These are phyloP conservation scores for Mariannaea sp. DNA, from an alignment of 2,329 filamentous ascomycete genomes.

Conservation along the genomic window DNA sequence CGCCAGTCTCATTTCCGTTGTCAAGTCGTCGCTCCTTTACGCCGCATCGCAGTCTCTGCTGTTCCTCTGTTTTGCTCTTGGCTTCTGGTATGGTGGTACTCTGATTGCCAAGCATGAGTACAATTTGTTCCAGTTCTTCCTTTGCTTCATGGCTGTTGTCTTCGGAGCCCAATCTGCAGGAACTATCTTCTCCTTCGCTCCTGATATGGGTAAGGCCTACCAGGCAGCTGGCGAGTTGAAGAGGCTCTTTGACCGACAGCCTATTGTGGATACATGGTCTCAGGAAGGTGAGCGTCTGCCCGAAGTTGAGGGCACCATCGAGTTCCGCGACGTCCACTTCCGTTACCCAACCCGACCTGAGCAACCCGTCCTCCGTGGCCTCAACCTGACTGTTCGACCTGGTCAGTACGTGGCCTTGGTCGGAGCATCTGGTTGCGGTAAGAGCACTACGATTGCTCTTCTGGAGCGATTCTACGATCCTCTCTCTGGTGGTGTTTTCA, in stretches of 20 bases:
- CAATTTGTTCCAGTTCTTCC: constrained; percentile 84
- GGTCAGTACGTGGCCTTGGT: constrained; percentile 89
- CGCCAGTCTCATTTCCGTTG: constrained; percentile 71
- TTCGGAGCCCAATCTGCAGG: constrained; percentile 93
- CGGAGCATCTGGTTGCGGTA: constrained; percentile 92
- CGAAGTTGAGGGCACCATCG: constrained; percentile 74
- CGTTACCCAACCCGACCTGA: constrained; percentile 90
- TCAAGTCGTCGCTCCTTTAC: constrained; percentile 79
- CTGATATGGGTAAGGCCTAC: constrained; percentile 92
- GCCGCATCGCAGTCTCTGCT: constrained; percentile 82
- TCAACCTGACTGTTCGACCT: constrained; percentile 74
- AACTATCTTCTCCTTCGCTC: constrained; percentile 85
- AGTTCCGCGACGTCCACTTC: constrained; percentile 94
- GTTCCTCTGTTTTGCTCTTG: constrained; percentile 83
- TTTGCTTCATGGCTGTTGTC: constrained; percentile 85
- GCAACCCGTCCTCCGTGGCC: constrained; percentile 86
- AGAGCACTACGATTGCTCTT: constrained; percentile 89
- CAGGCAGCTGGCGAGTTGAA: constrained; percentile 81
- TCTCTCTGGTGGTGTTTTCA: constrained; percentile 74
- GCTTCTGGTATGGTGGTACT: constrained; percentile 90
- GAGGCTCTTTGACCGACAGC: constrained; percentile 80
- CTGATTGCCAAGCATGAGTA: constrained; percentile 75
- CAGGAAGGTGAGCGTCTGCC: constrained; percentile 66
- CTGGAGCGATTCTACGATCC: constrained; percentile 96
- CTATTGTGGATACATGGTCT: constrained; percentile 82